Conservation (phyloP, 176 grass and related monocot species). For the Triticum monococcum region DNA sequence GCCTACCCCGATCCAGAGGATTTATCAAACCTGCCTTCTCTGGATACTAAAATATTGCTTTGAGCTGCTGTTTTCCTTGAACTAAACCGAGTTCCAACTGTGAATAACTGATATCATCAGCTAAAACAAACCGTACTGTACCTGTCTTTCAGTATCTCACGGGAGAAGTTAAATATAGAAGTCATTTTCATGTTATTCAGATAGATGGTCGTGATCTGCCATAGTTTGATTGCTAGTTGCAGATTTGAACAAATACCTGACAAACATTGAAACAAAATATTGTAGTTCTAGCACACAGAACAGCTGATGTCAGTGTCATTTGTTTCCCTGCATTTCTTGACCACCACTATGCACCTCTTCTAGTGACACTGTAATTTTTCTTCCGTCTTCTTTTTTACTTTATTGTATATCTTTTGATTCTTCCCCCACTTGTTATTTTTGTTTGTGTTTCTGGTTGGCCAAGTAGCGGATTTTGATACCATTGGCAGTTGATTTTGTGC, state of each 20-base stretch:
- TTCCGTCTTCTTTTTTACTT: too few species aligned
- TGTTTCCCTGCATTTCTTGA: not conserved
- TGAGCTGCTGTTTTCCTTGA: not conserved
- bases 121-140: not conserved
- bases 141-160: not conserved
- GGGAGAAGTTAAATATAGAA: not conserved
- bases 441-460: not conserved
- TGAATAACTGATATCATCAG: not conserved
- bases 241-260: not conserved
- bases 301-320: not conserved
- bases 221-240: slow-evolving; percentile 6
- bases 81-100: not conserved
- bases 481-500: not conserved
- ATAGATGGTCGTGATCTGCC: not conserved
- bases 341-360: not conserved
- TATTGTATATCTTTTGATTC: not conserved
- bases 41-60: not conserved
- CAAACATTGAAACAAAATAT: not conserved
- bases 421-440: not conserved
- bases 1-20: too few species aligned
- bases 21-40: not conserved
- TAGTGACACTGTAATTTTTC: not conserved
- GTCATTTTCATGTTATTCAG: not conserved
- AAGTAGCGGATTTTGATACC: not conserved
- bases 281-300: not conserved